These are phyloP conservation scores for Naumovozyma castellii DNA, from an alignment of 805 yeast genomes.

Conservation along the genomic window DNA sequence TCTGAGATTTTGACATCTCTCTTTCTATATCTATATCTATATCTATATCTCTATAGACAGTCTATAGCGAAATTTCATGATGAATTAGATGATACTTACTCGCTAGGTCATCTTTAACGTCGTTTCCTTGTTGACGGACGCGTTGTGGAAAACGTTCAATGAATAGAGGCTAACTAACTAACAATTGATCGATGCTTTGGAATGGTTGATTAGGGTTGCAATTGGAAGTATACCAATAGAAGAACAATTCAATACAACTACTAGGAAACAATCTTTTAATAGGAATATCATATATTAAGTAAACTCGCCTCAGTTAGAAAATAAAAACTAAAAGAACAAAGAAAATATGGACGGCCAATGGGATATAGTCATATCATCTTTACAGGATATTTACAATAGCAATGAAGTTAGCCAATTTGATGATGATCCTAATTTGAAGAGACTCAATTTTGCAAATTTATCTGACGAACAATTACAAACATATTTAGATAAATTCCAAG, in stretches of 20 bases:
- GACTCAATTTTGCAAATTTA: constrained; percentile 26
- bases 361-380: constrained; percentile 56
- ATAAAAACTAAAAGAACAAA: neutral
- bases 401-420: constrained; percentile 49
- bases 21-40: neutral
- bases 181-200: neutral
- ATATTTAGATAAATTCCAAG: constrained; percentile 35
- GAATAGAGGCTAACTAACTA: too few species aligned
- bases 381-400: constrained; percentile 58
- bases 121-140: neutral
- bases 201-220: neutral
- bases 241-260: too few species aligned
- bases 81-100: neutral
- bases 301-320: too few species aligned
- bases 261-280: too few species aligned
- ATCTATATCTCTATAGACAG: neutral
- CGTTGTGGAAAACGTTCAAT: neutral
- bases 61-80: neutral
- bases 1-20: neutral
- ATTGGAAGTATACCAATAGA: too few species aligned
- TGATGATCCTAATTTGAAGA: constrained; percentile 23
- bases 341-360: constrained; percentile 47
- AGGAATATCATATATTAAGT: too few species aligned
- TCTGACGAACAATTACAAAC: constrained; percentile 33
- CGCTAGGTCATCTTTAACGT: neutral